phyloP scores from a whole-genome alignment of 768 basidiomycete genomes.

The Leccinum variicolor region DNA sequence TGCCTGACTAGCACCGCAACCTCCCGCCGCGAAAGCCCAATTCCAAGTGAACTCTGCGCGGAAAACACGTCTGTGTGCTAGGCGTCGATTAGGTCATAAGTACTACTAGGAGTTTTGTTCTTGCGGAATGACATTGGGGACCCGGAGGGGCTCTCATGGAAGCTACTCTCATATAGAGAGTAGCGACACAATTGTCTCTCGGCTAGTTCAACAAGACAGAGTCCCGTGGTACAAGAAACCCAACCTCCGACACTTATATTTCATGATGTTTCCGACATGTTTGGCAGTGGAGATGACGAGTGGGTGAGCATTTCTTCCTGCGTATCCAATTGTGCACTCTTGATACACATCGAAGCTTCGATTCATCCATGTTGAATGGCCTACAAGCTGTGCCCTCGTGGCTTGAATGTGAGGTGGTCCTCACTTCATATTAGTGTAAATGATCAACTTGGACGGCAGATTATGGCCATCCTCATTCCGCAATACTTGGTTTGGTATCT shows the following conservation, averaged over 20 bases:
- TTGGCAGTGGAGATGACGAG: constrained; percentile 14
- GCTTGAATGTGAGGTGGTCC: constrained; percentile 42
- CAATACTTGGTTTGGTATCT: constrained; percentile 53
- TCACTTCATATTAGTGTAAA: not conserved
- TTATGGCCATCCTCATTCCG: constrained; percentile 50
- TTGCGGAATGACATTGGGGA: not conserved
- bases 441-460: constrained; percentile 29
- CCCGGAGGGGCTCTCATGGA: not conserved
- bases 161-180: not conserved
- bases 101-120: not conserved
- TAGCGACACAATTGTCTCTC: constrained; percentile 9
- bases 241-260: constrained; percentile 52
- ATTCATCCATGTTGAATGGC: constrained; percentile 59
- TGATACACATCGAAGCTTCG: constrained; percentile 6
- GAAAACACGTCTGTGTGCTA: not conserved
- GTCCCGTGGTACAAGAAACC: constrained; percentile 61
- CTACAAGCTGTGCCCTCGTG: constrained; percentile 57
- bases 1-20: not conserved
- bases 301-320: not conserved
- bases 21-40: not conserved
- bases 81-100: not conserved
- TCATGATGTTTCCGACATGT: constrained; percentile 46
- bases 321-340: not conserved
- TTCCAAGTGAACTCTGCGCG: not conserved
- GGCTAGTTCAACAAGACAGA: constrained; percentile 36